Conservation (phyloP, 805 yeast species). For the Yamadazyma takamatsuzukensis region DNA sequence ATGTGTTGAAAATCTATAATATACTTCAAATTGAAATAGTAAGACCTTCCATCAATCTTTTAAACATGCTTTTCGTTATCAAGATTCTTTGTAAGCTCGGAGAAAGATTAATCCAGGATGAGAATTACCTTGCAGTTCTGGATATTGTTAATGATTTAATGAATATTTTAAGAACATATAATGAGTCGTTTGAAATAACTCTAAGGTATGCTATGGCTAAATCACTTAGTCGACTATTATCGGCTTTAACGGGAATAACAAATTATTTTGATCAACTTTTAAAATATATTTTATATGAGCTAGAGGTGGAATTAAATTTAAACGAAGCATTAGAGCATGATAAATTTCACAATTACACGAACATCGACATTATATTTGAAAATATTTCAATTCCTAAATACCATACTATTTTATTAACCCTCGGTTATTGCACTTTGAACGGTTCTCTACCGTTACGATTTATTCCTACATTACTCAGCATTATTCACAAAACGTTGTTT, state of each 20-base stretch:
- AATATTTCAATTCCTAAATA: slow-evolving; percentile 30
- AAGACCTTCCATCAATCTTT: background rate
- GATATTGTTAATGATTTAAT: slow-evolving; percentile 52
- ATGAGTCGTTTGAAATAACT: slow-evolving; percentile 46
- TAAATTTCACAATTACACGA: no score
- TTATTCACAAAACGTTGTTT: slow-evolving; percentile 46
- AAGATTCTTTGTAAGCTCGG: slow-evolving; percentile 39
- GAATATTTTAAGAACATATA: slow-evolving; percentile 21
- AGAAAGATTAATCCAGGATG: slow-evolving; percentile 13
- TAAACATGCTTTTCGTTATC: slow-evolving; percentile 22
- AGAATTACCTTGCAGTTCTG: slow-evolving; percentile 31
- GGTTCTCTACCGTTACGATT: slow-evolving; percentile 20
- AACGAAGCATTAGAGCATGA: background rate
- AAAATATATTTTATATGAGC: slow-evolving; percentile 22
- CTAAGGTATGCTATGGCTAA: slow-evolving; percentile 68
- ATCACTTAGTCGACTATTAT: slow-evolving; percentile 50
- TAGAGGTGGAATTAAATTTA: slow-evolving; percentile 19
- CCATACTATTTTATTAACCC: slow-evolving; percentile 56
- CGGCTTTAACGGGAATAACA: slow-evolving; percentile 24
- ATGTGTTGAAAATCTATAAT: slow-evolving; percentile 1
- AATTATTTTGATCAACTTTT: slow-evolving; percentile 45
- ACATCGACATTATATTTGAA: slow-evolving; percentile 4
- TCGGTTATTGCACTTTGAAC: slow-evolving; percentile 44
- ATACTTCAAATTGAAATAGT: slow-evolving; percentile 14
- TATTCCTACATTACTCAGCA: slow-evolving; percentile 23